Base-by-base conservation (phyloP, 768 basidiomycete species). In the Termitomyces heimii region DNA sequence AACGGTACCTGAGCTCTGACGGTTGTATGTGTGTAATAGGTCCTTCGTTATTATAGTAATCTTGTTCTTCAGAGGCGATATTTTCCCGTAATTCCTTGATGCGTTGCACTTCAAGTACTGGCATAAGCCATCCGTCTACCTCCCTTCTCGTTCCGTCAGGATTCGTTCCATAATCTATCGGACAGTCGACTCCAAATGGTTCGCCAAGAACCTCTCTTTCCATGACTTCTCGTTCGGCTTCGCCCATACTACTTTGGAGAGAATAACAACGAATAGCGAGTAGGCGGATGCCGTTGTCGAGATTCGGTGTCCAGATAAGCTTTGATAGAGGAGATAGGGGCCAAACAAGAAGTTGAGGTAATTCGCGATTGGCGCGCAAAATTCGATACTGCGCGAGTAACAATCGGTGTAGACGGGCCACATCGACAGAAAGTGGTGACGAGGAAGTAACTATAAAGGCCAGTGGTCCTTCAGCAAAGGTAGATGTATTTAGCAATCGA, bases 301-400 rank as follows among this genome's bases (percentile, higher is more conserved):
- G 65, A 44, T 70, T 61, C 2, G 70, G 62, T 2, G 73, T 71
- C 74, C 76, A 79, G 7, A 79, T 76, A 24, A 82, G 65, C 45
- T 62, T 65, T 10, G 74, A 75, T 28, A 82, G 66, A 12, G 84
- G 80, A 60, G 85, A 78, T 24, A 84, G 72, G 0, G 79, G 72
- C 93, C 94, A 96, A 34, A 71, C 64, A n/a, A 85, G 71, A 16
- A 81, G 71, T 16, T 66, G 58, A 2, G 92, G 86, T 20, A 94
- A 77, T 59, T 83, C 74, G 16, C 84, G 83, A 67, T 91, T 93
- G 24, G 84, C 84, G 66, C 80, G 78, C 18, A 94, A 75, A 49
- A 96, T 78, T 39, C 94, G 86, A 66, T 89, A 89, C 65, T 94
- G 92, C 0, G 89, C 82, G 44, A 96, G 76, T 32, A 97, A 79